phyloP scores from a whole-genome alignment of 345 rosid species.

The Angophora floribunda region DNA sequence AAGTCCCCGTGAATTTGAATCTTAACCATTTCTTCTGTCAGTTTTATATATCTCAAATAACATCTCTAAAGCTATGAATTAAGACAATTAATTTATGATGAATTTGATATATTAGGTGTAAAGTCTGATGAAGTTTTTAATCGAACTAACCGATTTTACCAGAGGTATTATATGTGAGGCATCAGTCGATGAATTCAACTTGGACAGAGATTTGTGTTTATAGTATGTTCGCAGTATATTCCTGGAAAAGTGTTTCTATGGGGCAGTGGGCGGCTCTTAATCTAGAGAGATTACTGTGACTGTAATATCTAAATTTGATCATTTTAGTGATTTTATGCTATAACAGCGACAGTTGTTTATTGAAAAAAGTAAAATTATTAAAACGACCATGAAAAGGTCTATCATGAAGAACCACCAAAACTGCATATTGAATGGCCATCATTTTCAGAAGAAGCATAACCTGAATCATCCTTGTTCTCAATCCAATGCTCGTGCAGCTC shows the following conservation, averaged over 20 bases:
- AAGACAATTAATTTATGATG: neutral
- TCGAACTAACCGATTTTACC: neutral
- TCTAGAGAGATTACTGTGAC: neutral
- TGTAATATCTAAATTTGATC: neutral
- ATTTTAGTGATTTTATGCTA: neutral
- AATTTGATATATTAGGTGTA: neutral
- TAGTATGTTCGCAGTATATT: neutral
- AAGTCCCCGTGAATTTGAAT: neutral
- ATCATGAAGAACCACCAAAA: neutral
- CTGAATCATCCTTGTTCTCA: neutral
- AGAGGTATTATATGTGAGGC: neutral
- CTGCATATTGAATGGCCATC: neutral
- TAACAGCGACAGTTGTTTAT: neutral
- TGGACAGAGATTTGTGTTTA: neutral
- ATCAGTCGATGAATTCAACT: neutral
- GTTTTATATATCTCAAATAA: neutral
- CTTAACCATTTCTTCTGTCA: neutral
- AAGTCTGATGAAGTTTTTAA: neutral
- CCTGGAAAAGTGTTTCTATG: neutral
- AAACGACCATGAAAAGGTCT: neutral
- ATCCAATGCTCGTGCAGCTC: neutral
- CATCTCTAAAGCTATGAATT: neutral
- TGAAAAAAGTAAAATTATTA: neutral
- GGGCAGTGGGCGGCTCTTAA: neutral
- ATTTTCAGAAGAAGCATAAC: neutral